phyloP scores from a whole-genome alignment of 805 yeast genomes.

The Yarrowia alimentaria region DNA sequence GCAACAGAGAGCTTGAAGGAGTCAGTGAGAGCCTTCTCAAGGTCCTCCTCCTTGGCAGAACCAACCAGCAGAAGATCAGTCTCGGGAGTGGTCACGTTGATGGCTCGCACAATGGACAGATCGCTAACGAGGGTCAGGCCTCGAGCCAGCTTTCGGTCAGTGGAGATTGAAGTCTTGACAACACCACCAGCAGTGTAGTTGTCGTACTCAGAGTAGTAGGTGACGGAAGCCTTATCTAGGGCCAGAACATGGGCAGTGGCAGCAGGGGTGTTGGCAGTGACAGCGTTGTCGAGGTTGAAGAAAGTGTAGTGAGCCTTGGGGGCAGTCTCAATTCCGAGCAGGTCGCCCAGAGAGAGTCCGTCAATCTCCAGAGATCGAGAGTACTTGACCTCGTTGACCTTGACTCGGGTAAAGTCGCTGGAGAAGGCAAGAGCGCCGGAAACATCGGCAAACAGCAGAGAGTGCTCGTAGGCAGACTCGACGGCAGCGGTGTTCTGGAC shows the following conservation, averaged over 20 bases:
- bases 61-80: constrained; percentile 57
- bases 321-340: constrained; percentile 35
- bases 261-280: constrained; percentile 55
- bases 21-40: constrained; percentile 52
- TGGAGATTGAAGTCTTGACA: constrained; percentile 53
- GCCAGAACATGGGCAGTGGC: constrained; percentile 69
- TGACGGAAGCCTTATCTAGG: constrained; percentile 50
- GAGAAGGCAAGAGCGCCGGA: constrained; percentile 57
- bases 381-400: constrained; percentile 34
- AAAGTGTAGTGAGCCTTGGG: constrained; percentile 49
- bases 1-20: constrained; percentile 54
- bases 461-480: constrained; percentile 39
- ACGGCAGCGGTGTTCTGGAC: constrained; percentile 39
- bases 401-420: constrained; percentile 14
- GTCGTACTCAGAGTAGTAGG: constrained; percentile 66
- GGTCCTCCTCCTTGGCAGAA: constrained; percentile 39
- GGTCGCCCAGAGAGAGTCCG: constrained; percentile 31
- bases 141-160: constrained; percentile 42
- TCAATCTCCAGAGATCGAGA: constrained; percentile 32
- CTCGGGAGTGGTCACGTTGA: constrained; percentile 63
- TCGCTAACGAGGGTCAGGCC: constrained; percentile 66
- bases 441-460: constrained; percentile 65
- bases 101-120: constrained; percentile 48
- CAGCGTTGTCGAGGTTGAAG: constrained; percentile 68
- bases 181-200: constrained; percentile 71